Base-by-base conservation (phyloP, 495 filamentous ascomycete species). In the Penicillium simplicissimum region DNA sequence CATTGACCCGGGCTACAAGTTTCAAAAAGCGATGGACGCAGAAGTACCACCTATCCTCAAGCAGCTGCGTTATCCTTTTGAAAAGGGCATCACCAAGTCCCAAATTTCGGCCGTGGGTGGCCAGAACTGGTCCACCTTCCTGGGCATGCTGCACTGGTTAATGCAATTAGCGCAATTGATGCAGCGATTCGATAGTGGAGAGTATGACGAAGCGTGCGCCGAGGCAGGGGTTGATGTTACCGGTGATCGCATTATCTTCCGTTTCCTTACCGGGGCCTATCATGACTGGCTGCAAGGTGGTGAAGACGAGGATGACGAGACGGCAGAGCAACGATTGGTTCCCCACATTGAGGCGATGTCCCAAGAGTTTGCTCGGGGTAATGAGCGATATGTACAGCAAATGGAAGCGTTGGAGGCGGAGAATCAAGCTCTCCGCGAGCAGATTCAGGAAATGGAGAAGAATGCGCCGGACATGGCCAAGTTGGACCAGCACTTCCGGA, bases 101-200 rank as follows among this genome's bases (percentile, higher is more conserved):
- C 92, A 96, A 69, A 92, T 98, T 52, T 84, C 91, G 1, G 94
- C 96, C 1, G 96, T 98, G 5, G 95, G 95, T 55, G 93, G 92
- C 10, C 91, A 94, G 70, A 97, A 97, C 67, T 99, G 95, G 95
- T 87, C 89, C 31, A 91, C 90, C 0, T 96, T 98, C 70, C 79
- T 99, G 25, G 96, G 92, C 0, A 81, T 98, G 76, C 81, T 99
- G 51, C 94, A 99, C 74, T 99, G 95, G 95, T 89, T 99, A 86
- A 96, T 99, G 93, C 93, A 97, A 73, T 78, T 98, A 49, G 91
- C 92, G 13, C 84, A 89, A 55, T 96, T 96, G 86, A 87, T 97
- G 75, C 92, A 98, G 57, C 76, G 87, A 10, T 97, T 89, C 69
- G 74, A 82, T 3, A 62, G 75, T 23, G 86, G 91, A 36, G 85